Evolutionary conservation across 176 grass and related monocot genomes (phyloP).

Genomic region (Eleusine coracana): DNA sequence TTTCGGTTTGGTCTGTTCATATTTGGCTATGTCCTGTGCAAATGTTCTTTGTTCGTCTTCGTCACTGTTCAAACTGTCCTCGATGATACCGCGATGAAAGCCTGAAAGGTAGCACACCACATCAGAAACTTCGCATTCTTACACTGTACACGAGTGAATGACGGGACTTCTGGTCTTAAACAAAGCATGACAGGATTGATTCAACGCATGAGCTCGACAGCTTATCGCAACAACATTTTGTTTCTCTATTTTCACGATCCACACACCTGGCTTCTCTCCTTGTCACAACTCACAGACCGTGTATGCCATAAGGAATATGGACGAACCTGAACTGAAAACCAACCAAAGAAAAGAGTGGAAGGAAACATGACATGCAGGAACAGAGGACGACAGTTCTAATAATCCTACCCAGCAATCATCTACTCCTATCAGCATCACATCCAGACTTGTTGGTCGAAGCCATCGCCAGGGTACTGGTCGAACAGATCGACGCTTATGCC

Average conservation of each 20-base stretch:
- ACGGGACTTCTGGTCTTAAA: neutral
- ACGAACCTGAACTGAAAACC: constrained; percentile 20
- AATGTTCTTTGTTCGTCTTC: neutral
- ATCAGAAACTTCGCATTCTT: neutral
- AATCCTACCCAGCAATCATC: neutral
- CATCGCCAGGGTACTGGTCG: constrained; percentile 44
- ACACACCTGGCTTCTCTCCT: neutral
- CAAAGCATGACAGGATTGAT: neutral
- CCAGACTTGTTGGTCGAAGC: constrained; percentile 59
- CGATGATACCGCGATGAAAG: neutral
- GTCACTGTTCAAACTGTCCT: neutral
- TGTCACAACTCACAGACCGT: neutral
- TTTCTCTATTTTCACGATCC: constrained; percentile 20
- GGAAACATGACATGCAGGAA: neutral
- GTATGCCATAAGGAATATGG: constrained; percentile 34
- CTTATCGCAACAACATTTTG: neutral
- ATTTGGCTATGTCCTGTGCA: neutral
- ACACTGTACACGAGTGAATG: neutral
- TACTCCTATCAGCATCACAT: constrained; percentile 38
- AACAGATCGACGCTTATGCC: constrained; percentile 41
- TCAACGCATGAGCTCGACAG: neutral
- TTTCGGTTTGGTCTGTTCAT: neutral
- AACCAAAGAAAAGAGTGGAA: neutral
- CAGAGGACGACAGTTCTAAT: constrained; percentile 19
- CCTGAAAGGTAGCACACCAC: neutral